A percentile compares a stretch with the other conserved stretches of the same genome.
These are phyloP conservation scores for Glycine tomentella DNA, from an alignment of 306 rosid species.

Conservation along the genomic window DNA sequence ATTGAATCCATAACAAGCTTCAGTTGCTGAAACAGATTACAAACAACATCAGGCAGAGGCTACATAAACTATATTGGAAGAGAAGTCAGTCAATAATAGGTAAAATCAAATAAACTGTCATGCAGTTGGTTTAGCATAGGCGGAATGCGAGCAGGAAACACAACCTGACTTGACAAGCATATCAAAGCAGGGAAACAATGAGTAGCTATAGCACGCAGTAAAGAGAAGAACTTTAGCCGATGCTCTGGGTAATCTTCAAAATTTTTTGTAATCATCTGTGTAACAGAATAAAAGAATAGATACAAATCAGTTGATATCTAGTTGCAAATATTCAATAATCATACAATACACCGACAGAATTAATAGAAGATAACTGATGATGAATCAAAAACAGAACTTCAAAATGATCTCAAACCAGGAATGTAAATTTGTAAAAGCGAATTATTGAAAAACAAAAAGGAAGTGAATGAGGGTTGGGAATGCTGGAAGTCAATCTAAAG, in stretches of 20 bases:
- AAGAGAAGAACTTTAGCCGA: slow-evolving; percentile 94
- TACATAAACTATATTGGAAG: background rate
- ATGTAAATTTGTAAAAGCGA: background rate
- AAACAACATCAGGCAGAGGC: slow-evolving; percentile 36
- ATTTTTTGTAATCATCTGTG: slow-evolving; percentile 90
- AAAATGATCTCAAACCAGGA: background rate
- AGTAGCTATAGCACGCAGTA: slow-evolving; percentile 91
- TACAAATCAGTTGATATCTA: slow-evolving; percentile 13
- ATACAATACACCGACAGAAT: slow-evolving; percentile 2
- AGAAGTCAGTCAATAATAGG: slow-evolving; percentile 19
- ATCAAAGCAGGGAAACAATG: slow-evolving; percentile 91
- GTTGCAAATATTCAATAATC: slow-evolving; percentile 4
- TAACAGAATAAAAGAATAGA: slow-evolving; percentile 18
- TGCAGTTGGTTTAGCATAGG: background rate
- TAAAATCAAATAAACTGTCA: slow-evolving; percentile 1
- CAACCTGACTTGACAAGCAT: slow-evolving; percentile 85
- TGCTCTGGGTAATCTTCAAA: slow-evolving; percentile 99
- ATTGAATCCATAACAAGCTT: slow-evolving; percentile 98
- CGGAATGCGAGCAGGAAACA: slow-evolving; percentile 33
- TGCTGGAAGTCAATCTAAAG: background rate
- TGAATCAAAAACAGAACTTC: background rate
- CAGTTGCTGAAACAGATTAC: slow-evolving; percentile 72
- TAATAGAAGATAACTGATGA: background rate
- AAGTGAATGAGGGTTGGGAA: background rate
- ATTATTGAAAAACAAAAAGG: background rate